Conservation (phyloP, 768 basidiomycete genomes). For the Chalciporus piperatus region DNA sequence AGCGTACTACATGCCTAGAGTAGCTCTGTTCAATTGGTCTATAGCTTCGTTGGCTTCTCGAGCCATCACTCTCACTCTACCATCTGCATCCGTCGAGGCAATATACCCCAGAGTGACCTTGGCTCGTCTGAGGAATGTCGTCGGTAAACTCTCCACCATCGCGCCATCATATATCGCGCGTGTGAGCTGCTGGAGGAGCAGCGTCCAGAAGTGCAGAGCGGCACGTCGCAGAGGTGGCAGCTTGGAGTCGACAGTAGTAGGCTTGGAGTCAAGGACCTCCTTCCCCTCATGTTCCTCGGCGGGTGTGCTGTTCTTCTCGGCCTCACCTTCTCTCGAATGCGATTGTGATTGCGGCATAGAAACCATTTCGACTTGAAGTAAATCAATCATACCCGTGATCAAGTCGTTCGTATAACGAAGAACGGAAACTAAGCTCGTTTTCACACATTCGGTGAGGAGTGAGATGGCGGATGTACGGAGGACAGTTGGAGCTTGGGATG, state of each 20-base stretch:
- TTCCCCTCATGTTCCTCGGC: conserved; percentile 4
- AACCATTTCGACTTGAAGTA: conserved; percentile 65
- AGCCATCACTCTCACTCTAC: conserved; percentile 71
- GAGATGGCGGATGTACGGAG: conserved; percentile 68
- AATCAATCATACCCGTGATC: conserved; percentile 66
- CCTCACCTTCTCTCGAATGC: conserved; percentile 19
- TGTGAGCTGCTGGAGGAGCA: conserved; percentile 62
- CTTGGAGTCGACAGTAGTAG: conserved; percentile 56
- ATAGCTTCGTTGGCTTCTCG: conserved; percentile 61
- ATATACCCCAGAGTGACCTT: conserved; percentile 67
- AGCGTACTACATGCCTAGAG: conserved; percentile 30
- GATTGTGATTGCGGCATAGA: conserved; percentile 14
- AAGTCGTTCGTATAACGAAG: conserved; percentile 63
- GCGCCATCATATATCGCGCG: conserved; percentile 46
- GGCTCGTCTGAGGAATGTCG: conserved; percentile 44
- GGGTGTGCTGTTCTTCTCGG: background rate
- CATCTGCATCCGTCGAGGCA: conserved; percentile 68
- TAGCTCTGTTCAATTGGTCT: conserved; percentile 47
- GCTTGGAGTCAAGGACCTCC: conserved; percentile 48
- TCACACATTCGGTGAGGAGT: conserved; percentile 71
- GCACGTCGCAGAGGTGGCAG: conserved; percentile 82
- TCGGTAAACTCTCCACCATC: conserved; percentile 17
- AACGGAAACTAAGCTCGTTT: conserved; percentile 60
- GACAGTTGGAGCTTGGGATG: conserved; percentile 60
- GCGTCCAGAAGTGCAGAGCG: conserved; percentile 76